Evolutionary conservation across 176 grass and related monocot species (phyloP).

Genomic region (Pharus latifolius): DNA sequence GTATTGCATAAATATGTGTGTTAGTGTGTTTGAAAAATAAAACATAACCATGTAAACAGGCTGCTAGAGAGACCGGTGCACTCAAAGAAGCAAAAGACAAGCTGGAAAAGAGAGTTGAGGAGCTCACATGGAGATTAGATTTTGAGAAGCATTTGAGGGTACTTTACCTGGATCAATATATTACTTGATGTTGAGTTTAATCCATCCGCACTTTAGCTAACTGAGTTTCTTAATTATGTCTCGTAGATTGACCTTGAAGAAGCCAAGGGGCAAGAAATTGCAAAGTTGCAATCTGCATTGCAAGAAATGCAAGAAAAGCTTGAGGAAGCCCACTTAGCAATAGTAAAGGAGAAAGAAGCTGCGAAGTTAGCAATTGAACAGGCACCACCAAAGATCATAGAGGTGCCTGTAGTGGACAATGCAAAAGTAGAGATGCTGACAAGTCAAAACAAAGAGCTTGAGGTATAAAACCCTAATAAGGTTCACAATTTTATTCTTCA

Average conservation of each 20-base stretch:
- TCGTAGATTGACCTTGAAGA: slow-evolving; percentile 73
- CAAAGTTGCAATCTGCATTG: slow-evolving; percentile 53
- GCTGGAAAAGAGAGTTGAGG: slow-evolving; percentile 87
- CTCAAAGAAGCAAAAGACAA: slow-evolving; percentile 95
- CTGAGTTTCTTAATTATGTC: slow-evolving; percentile 13
- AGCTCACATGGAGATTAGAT: slow-evolving; percentile 83
- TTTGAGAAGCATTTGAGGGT: slow-evolving; percentile 88
- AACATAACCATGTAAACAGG: slow-evolving; percentile 40
- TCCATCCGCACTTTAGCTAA: background rate
- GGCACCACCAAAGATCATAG: slow-evolving; percentile 80
- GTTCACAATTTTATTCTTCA: background rate
- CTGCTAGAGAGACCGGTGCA: slow-evolving; percentile 87
- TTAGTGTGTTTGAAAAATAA: slow-evolving; percentile 14
- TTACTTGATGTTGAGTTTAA: background rate
- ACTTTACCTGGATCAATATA: slow-evolving; percentile 18
- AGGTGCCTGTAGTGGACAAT: slow-evolving; percentile 68
- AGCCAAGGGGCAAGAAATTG: slow-evolving; percentile 71
- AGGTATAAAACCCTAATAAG: slow-evolving; percentile 25
- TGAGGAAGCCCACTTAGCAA: slow-evolving; percentile 50
- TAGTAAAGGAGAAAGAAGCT: slow-evolving; percentile 63
- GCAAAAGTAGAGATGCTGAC: slow-evolving; percentile 55
- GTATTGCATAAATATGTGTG: background rate
- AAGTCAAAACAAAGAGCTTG: slow-evolving; percentile 59
- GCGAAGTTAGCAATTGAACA: slow-evolving; percentile 71
- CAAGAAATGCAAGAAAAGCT: slow-evolving; percentile 76